Conservation (phyloP, 495 filamentous ascomycete genomes). For the Podospora comata region DNA sequence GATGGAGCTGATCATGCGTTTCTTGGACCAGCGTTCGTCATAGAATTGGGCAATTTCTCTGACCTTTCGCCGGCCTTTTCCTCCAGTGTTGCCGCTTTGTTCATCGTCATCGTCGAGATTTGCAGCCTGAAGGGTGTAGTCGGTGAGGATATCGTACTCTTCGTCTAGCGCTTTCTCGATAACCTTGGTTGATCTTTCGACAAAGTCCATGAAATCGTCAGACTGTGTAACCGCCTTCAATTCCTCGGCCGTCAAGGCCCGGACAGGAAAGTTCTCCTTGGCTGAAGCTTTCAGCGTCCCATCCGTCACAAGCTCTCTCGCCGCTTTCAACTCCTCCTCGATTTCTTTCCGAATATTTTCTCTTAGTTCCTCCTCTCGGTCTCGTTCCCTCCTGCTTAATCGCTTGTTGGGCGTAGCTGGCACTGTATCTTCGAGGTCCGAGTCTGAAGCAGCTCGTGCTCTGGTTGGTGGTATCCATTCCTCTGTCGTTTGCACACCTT, state of each 20-base stretch:
- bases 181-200: slow-evolving; percentile 93
- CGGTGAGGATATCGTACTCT: slow-evolving; percentile 87
- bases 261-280: slow-evolving; percentile 67
- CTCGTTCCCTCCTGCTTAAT: slow-evolving; percentile 68
- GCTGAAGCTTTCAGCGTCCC: slow-evolving; percentile 45
- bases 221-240: slow-evolving; percentile 86
- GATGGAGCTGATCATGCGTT: slow-evolving; percentile 90
- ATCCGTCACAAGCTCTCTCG: slow-evolving; percentile 56
- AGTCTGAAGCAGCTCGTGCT: slow-evolving; percentile 50
- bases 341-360: slow-evolving; percentile 84
- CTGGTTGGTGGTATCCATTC: slow-evolving; percentile 56
- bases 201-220: slow-evolving; percentile 89
- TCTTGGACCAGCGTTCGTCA: slow-evolving; percentile 94
- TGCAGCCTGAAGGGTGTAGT: slow-evolving; percentile 78
- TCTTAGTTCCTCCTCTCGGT: slow-evolving; percentile 83
- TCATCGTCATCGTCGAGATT: slow-evolving; percentile 81
- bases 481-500: slow-evolving; percentile 82
- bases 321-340: slow-evolving; percentile 79
- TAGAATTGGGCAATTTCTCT: slow-evolving; percentile 89
- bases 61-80: slow-evolving; percentile 74
- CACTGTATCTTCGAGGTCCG: slow-evolving; percentile 53
- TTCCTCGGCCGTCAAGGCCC: slow-evolving; percentile 80
- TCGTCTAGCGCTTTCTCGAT: slow-evolving; percentile 93
- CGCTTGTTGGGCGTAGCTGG: slow-evolving; percentile 57
- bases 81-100: slow-evolving; percentile 62